phyloP scores from a whole-genome alignment of 208 protist genomes.

The Leishmania tropica region DNA sequence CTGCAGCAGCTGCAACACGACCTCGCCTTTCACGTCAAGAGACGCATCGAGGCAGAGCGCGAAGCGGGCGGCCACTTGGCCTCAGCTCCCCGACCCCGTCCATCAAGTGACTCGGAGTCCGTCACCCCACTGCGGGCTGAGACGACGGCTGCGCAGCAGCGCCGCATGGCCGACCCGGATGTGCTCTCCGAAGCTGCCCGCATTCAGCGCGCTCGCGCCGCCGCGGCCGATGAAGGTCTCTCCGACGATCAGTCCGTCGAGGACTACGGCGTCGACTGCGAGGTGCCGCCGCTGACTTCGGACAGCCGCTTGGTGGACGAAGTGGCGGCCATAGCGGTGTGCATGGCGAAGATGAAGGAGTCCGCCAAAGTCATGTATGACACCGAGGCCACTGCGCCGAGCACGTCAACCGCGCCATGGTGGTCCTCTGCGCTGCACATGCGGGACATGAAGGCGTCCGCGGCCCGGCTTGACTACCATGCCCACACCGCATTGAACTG shows the following conservation, averaged over 20 bases:
- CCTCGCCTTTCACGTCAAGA: constrained; percentile 11
- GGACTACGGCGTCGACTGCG: constrained; percentile 53
- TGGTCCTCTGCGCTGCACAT: constrained; percentile 77
- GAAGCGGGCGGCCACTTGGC: neutral
- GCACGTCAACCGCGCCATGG: constrained; percentile 44
- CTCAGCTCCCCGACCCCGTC: neutral
- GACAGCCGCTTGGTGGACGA: constrained; percentile 31
- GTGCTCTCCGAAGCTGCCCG: constrained; percentile 28
- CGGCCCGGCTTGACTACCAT: constrained; percentile 77
- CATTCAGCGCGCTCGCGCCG: constrained; percentile 53
- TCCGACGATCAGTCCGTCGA: constrained; percentile 65
- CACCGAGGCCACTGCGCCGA: constrained; percentile 29
- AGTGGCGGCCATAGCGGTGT: constrained; percentile 34
- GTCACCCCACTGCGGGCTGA: neutral
- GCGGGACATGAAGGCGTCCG: constrained; percentile 66
- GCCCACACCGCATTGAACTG: constrained; percentile 46
- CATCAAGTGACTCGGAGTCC: neutral
- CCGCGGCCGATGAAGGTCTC: constrained; percentile 71
- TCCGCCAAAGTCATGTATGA: constrained; percentile 18
- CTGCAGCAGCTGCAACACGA: no score
- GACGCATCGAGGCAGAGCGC: constrained; percentile 2
- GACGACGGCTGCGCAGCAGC: constrained; percentile 12
- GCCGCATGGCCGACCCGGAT: constrained; percentile 25
- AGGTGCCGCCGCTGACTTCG: constrained; percentile 24
- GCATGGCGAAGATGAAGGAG: constrained; percentile 29